A percentile compares a stretch with the other conserved stretches of the same genome.
Conservation (phyloP, 1,139 yeast species). For the Pichiaceae sp. region DNA sequence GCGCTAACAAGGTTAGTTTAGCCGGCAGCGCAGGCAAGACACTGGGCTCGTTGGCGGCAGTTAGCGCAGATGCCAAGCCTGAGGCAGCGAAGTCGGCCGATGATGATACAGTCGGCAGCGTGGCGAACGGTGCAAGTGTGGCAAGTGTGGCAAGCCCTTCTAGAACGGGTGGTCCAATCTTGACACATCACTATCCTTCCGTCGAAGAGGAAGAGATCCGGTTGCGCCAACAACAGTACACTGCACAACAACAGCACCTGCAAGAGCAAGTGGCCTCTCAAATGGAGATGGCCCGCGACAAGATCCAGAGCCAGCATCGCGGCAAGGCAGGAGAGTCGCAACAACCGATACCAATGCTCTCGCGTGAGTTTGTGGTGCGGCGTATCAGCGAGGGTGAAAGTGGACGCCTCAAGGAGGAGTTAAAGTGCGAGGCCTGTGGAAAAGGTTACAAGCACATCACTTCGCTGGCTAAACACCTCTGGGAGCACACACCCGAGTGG, state of each 20-base stretch:
- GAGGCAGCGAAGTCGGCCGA: too few species aligned
- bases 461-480: conserved; percentile 66
- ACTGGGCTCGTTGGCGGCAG: too few species aligned
- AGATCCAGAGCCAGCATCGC: conserved; percentile 1
- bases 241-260: conserved; percentile 10
- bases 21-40: too few species aligned
- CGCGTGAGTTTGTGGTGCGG: conserved; percentile 72
- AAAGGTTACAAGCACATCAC: conserved; percentile 84
- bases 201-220: conserved; percentile 1
- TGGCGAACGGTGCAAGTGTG: conserved; percentile 3
- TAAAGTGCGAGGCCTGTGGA: conserved; percentile 85
- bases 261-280: conserved; percentile 4
- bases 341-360: conserved; percentile 29
- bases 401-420: conserved; percentile 73
- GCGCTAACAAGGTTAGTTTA: too few species aligned
- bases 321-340: conserved; percentile 3
- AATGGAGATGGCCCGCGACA: conserved; percentile 1
- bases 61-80: too few species aligned
- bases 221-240: conserved; percentile 16
- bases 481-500: conserved; percentile 94
- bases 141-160: neutral
- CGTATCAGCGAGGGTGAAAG: conserved; percentile 82
- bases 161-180: conserved; percentile 19
- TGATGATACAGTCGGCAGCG: too few species aligned
- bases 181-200: conserved; percentile 9